A percentile compares a stretch with the other conserved stretches of the same genome.
Conservation (phyloP, 2,329 filamentous ascomycete species). For the Furcasterigmium furcatum region DNA sequence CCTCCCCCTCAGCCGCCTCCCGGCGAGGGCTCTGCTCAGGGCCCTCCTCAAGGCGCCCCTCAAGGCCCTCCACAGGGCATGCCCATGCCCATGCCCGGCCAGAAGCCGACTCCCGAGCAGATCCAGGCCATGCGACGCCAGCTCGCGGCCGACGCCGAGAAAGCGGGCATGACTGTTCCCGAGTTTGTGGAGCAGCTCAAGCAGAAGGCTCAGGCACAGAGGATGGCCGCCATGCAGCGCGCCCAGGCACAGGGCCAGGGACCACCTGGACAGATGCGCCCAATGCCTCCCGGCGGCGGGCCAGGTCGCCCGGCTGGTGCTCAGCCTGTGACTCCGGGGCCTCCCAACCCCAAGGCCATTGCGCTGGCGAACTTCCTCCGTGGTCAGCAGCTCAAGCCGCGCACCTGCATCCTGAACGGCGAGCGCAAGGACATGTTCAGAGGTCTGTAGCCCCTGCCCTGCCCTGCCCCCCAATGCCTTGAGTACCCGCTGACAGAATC, state of each 20-base stretch:
- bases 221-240: conserved; percentile 27
- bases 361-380: conserved; percentile 87
- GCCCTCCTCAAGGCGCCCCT: neutral
- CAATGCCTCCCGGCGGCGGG: conserved; percentile 21
- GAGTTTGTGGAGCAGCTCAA: conserved; percentile 75
- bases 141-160: conserved; percentile 77
- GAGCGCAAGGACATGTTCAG: conserved; percentile 98
- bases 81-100: conserved; percentile 26
- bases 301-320: conserved; percentile 28
- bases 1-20: neutral
- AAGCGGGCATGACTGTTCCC: conserved; percentile 78
- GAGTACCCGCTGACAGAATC: neutral
- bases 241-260: conserved; percentile 26
- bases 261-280: conserved; percentile 13
- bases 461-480: neutral
- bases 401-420: conserved; percentile 91
- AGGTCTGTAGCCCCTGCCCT: conserved; percentile 50
- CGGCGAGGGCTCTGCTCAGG: neutral
- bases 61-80: conserved; percentile 19
- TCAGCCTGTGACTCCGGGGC: conserved; percentile 70
- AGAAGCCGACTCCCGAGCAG: conserved; percentile 75
- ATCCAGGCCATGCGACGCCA: conserved; percentile 81
- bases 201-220: conserved; percentile 50
- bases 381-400: conserved; percentile 78
- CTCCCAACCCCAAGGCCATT: conserved; percentile 84